Percentiles rank a stretch among this genome's conserved stretches.
Conservation (phyloP, 441 rosid species). For the Pelargonium australe region DNA sequence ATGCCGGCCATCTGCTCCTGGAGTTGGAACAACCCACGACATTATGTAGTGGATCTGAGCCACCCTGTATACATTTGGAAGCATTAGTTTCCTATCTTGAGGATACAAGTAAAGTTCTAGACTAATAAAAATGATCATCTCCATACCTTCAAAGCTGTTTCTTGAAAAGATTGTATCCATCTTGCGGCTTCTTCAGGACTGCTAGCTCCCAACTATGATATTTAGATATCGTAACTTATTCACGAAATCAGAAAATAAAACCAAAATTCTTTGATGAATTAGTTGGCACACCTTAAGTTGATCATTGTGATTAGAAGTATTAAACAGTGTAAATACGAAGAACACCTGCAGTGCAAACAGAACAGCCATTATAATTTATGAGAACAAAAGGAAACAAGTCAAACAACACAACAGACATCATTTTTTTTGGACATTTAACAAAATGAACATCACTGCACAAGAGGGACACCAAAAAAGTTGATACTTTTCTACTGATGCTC, state of each 20-base stretch:
- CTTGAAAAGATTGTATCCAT: slow-evolving; percentile 84
- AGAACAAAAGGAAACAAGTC: neutral
- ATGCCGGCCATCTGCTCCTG: slow-evolving; percentile 62
- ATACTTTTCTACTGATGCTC: slow-evolving; percentile 82
- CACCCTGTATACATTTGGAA: slow-evolving; percentile 46
- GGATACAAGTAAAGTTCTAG: slow-evolving; percentile 9
- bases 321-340: slow-evolving; percentile 85
- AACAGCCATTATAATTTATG: slow-evolving; percentile 13
- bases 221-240: slow-evolving; percentile 31
- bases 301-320: slow-evolving; percentile 79
- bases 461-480: slow-evolving; percentile 8
- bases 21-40: slow-evolving; percentile 35
- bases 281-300: slow-evolving; percentile 83
- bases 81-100: slow-evolving; percentile 23
- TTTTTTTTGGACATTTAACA: slow-evolving; percentile 10
- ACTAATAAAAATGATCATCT: slow-evolving; percentile 17
- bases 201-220: slow-evolving; percentile 82
- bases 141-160: slow-evolving; percentile 70
- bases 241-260: slow-evolving; percentile 20
- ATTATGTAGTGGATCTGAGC: slow-evolving; percentile 37
- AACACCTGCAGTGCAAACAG: slow-evolving; percentile 53
- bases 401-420: neutral
- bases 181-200: slow-evolving; percentile 96
- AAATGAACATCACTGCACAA: neutral
- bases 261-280: slow-evolving; percentile 4